These are phyloP conservation scores for Melanogaster broomeanus DNA, from an alignment of 768 basidiomycete genomes.

Conservation along the genomic window DNA sequence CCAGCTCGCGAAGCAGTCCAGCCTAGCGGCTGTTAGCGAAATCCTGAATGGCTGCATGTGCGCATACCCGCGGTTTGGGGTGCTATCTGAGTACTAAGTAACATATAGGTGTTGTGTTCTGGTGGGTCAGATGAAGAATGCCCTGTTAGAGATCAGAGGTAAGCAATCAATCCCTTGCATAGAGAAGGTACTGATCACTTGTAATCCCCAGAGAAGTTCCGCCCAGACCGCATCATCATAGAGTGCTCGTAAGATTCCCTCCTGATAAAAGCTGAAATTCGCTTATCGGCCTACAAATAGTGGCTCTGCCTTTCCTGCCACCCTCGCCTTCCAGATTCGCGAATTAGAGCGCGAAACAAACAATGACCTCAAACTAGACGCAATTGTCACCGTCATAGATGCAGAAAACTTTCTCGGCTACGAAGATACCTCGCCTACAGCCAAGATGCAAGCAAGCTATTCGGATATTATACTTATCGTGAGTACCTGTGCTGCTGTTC, in stretches of 20 bases:
- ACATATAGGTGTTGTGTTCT: constrained; percentile 81
- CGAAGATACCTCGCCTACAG: constrained; percentile 89
- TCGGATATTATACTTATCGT: constrained; percentile 90
- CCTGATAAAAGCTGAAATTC: background rate
- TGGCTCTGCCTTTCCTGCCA: constrained; percentile 95
- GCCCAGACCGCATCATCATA: constrained; percentile 90
- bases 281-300: constrained; percentile 37
- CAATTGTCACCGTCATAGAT: constrained; percentile 89
- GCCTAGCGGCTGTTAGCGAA: constrained; percentile 85
- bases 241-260: constrained; percentile 77
- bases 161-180: constrained; percentile 10
- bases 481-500: constrained; percentile 27
- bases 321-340: constrained; percentile 91
- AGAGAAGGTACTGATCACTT: background rate
- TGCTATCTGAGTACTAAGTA: background rate
- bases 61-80: constrained; percentile 4
- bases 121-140: constrained; percentile 93
- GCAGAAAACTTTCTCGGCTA: constrained; percentile 92
- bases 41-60: constrained; percentile 97
- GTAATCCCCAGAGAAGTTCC: constrained; percentile 63
- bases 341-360: constrained; percentile 81
- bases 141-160: constrained; percentile 87
- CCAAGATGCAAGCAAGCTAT: constrained; percentile 94
- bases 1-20: constrained; percentile 83
- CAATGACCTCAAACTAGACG: constrained; percentile 80